Base-by-base conservation (phyloP, 163 green algal species). In the Scenedesmus sp. region DNA sequence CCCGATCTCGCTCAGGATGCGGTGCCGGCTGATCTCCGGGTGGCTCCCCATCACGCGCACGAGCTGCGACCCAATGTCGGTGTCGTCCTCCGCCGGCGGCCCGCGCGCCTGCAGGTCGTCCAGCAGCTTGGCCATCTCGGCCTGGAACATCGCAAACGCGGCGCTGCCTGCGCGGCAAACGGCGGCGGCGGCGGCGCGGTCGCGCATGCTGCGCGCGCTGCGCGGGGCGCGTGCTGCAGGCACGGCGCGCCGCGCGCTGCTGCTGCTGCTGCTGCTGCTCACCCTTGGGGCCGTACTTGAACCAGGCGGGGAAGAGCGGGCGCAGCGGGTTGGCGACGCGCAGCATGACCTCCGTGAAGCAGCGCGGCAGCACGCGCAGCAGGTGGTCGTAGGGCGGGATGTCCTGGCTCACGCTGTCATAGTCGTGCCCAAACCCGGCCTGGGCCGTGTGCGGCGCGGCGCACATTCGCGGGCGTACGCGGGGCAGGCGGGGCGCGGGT, bases 311-410 rank as follows among this genome's bases (percentile, higher is more conserved):
- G 26, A 80, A 53, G 39, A 87, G n/a, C 1, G 53, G 28, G 3
- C 86, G 64, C 45, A 85, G 31, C 0, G 86, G 86, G 83, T 89
- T 89, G 31, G 81, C 84, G 22, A 91, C 75, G 53, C 86, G 84
- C 13, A 87, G 78, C 83, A 89, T 89, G 45, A 89, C 78, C 82
- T 91, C 87, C 1, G 84, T 89, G 78, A 91, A 91, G 83, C 84
- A 88, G 39, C 87, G 69, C 3, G 87, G 87, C 72, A 91, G 71
- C 42, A 91, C 85, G 9, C 87, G 79, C 60, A 91, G 82, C 56
- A 91, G 78, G 72, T 91, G 86, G 57, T 66, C 53, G 48, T 56
- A 74, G 54, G 67, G 57, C 7, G 78, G 80, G 20, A 54, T 28
- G 14, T 77, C 50, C 78, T 83, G 81, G 53, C 85, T 60, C 17